These are phyloP conservation scores for Tuber aestivum DNA, from an alignment of 495 filamentous ascomycete species.

Conservation along the genomic window DNA sequence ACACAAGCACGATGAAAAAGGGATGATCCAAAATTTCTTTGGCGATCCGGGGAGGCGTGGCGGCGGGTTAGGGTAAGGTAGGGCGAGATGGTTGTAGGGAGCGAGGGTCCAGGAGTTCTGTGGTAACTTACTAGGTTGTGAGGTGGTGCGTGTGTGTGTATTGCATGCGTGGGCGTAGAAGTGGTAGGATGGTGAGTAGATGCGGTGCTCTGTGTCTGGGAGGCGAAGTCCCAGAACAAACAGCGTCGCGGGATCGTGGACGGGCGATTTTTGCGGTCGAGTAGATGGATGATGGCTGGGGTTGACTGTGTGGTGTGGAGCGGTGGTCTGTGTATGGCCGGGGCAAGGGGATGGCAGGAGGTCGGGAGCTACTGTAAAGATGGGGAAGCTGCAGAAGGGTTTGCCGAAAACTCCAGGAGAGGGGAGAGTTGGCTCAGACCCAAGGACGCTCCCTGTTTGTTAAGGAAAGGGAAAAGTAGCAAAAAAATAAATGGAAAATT, in stretches of 20 bases:
- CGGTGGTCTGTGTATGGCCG: not conserved
- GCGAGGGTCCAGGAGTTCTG: not conserved
- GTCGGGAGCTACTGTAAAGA: not conserved
- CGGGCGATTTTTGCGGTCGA: not conserved
- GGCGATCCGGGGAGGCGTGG: constrained; percentile 1
- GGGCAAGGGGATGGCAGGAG: not conserved
- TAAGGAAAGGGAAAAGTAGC: not conserved
- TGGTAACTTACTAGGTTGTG: constrained; percentile 1
- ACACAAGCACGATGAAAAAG: not conserved
- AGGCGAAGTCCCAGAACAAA: not conserved
- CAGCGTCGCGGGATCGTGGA: not conserved
- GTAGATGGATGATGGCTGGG: not conserved
- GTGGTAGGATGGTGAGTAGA: not conserved
- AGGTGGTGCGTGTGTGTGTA: not conserved
- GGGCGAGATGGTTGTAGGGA: not conserved
- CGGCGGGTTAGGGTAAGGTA: not conserved
- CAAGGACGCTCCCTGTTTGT: not conserved
- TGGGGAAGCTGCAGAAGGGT: not conserved
- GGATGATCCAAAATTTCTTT: not conserved
- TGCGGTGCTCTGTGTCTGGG: not conserved
- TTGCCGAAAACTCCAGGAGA: not conserved
- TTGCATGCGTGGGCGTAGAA: not conserved
- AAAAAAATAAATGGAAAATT: not conserved
- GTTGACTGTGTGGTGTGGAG: too few species aligned
- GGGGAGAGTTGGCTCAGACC: not conserved